Evolutionary conservation across 306 rosid genomes (phyloP).

Genomic region (Mimosa bimucronata): DNA sequence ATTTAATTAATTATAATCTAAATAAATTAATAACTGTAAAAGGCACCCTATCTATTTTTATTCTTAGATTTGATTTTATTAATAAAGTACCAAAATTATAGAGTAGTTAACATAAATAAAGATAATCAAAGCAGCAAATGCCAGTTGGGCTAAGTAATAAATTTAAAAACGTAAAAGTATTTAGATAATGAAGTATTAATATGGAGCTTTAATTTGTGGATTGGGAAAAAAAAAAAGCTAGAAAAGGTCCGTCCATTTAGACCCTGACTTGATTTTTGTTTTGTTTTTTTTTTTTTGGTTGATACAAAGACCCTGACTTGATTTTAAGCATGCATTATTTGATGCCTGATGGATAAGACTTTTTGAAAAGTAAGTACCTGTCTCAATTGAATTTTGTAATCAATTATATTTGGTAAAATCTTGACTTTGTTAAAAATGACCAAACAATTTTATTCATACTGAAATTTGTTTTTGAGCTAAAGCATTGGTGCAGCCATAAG

Average conservation of each 20-base stretch:
- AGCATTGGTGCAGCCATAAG: too few relatives aligned
- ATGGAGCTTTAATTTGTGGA: background rate
- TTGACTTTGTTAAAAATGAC: too few relatives aligned
- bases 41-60: background rate
- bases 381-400: too few relatives aligned
- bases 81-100: background rate
- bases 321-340: too few relatives aligned
- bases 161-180: background rate
- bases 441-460: too few relatives aligned
- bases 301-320: background rate
- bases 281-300: too few relatives aligned
- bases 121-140: background rate
- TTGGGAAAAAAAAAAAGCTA: background rate
- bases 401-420: too few relatives aligned
- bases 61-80: background rate
- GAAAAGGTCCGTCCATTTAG: background rate
- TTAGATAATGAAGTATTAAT: background rate
- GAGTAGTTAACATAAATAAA: background rate
- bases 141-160: background rate
- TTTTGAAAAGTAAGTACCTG: background rate
- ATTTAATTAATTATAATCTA: background rate
- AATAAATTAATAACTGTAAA: background rate
- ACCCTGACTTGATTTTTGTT: too few relatives aligned
- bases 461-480: too few relatives aligned
- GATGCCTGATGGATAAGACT: background rate